Base-by-base conservation (phyloP, 2,329 filamentous ascomycete species). In the Sclerotinia borealis region DNA sequence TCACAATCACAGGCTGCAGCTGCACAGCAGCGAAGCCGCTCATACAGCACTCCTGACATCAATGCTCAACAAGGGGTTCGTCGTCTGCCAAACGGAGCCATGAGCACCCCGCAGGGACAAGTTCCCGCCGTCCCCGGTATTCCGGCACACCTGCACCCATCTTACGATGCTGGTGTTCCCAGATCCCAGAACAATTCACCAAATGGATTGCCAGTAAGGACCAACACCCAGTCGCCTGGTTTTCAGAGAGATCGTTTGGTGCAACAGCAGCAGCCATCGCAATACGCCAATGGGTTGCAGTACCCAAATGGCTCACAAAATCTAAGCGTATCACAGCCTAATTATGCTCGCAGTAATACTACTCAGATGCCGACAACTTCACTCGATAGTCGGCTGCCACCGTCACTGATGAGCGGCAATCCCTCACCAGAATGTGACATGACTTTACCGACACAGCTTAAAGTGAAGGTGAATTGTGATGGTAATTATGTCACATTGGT, bases 401-500 rank as follows among this genome's bases (percentile, higher is more conserved):
- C 83, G 9, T 76, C 78, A 2, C 75, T 81, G 5, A 64, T 56
- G 36, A 70, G 54, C 36, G 59, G 59, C 15, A 45, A 54, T 34
- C 68, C 68, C 59, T 68, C 72, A 22, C 65, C 63, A 45, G 69
- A 79, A 70, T 63, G 81, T 75, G 73, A 92, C 29, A 72, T 83
- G 70, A 80, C 78, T 29, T 75, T 83, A 56, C 85, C 82, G 51
- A 87, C 90, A 9, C 95, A 98, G 73, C 83, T 99, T 59, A 98
- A 97, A 78, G 93, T 97, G 58, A 96, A 96, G 75, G 92, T 99
- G 63, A 93, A 93, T 73, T 96, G 91, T 73, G 91, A 95, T 64
- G 89, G 90, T 52, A 95, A 93, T 73, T 96, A 96, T 70, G 89
- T 97, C 64, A 97, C 93, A 0, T 83, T 99, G n/a, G 93, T 99